Base-by-base conservation (phyloP, 306 rosid species). In the Glycine tomentella region DNA sequence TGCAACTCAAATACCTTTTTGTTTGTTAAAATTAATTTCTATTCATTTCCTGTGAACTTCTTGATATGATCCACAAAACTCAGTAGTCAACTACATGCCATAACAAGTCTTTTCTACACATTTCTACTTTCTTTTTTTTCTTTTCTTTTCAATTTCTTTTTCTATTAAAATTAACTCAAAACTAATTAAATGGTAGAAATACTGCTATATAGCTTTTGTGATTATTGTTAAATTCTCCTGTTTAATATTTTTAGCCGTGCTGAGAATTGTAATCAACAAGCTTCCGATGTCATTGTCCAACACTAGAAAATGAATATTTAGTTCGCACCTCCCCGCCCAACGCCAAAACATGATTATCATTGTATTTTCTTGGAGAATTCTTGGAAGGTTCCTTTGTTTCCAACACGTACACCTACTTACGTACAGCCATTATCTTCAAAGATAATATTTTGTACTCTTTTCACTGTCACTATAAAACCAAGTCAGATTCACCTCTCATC, bases 351-450 rank as follows among this genome's bases (percentile, higher is more conserved):
- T 52, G 0, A 58, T 20, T 58, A 57, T 10, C 57, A 40, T 36
- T 62, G 82, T 66, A 69, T 48, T 40, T 80, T 16, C 85, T 36
- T 16, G 59, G 46, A 72, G 15, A 9, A 2, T 80, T 83, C 81
- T 66, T 17, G 71, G 89, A 80, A 86, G 49, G 76, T 83, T 86
- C 87, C 66, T 46, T 40, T 69, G 69, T 80, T 40, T 17, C 11
- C 3, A 5, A 15, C 33, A 36, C 25, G 2, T 17, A 14, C 66
- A 17, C 11, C 16, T n/a, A 72, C 36, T 8, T 33, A 7, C 3
- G 14, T 72, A 36, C 78, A 16, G 6, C 16, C 9, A 6, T 5
- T 46, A 15, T 4, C 5, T 36, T 36, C 40, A 36, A 25, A 25
- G 31, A 25, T 79, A 6, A 8, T 63, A 13, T 15, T 34, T 33